Evolutionary conservation across 1,139 yeast species (phyloP), one percentile per base, ranked within the genome.

Genomic region (Pichia sp.): DNA sequence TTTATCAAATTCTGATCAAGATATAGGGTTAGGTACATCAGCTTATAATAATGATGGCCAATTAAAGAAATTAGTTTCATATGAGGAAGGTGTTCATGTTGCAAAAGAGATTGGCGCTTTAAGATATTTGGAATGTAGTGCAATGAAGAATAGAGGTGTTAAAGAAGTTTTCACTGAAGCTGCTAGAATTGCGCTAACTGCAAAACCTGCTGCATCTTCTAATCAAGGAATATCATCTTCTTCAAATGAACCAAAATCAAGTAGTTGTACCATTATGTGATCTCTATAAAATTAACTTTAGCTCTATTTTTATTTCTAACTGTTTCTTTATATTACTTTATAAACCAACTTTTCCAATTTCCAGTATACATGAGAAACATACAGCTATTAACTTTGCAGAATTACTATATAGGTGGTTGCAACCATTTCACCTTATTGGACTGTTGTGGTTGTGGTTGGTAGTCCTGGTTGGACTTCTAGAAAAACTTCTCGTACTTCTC

Each of bases 151-250:
- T 62, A 74, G 94, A 58, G 97, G 97, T 50, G 97, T 89, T 23
- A 88, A 91, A 57, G 97, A 89, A 63, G 96, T 96, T 5, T 89
- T 89, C 60, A 85, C 96, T 1, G 96, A 89, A 63, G 96, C 96
- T 36, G 96, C 96, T 9, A 77, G 97, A 62, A 88, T 95, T 60
- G 97, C 96, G 5, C 71, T 91, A 53, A 82, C 85, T 51, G 95
- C 95, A 14, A 84, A 79, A 56, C 86, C 95, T 39, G 84, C 49
- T n/a, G 42, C 46, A n/a, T 39, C 38, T n/a, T 39, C 43, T 21
- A 49, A 43, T 11, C 31, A 42, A 17, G 18, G n/a, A n/a, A n/a
- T n/a, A n/a, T 39, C 39, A 21, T 34, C 45, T 11, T 36, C 45
- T 22, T 43, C 20, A 20, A 22, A 18, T 12, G 42, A 33, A 24